phyloP scores from a whole-genome alignment of 371 early-diverging fungal species.

The Mortierella sp. region DNA sequence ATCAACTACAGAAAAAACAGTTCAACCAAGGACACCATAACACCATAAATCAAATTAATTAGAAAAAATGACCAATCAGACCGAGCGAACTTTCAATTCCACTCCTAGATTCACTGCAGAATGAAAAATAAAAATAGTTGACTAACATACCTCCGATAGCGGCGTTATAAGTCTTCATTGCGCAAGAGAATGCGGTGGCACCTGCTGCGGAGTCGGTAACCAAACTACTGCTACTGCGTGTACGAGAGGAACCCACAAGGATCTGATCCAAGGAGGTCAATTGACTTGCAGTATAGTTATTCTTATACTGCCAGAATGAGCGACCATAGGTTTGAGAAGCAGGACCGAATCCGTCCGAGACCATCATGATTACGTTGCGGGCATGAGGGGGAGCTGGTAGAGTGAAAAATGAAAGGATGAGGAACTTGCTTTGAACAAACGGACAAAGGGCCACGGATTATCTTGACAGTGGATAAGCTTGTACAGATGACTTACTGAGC shows the following conservation, averaged over 20 bases:
- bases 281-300: slow-evolving; percentile 60
- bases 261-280: slow-evolving; percentile 85
- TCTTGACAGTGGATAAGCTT: neutral
- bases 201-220: slow-evolving; percentile 98
- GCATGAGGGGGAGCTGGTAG: slow-evolving; percentile 16
- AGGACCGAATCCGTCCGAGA: slow-evolving; percentile 95
- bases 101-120: no score
- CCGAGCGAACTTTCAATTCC: neutral
- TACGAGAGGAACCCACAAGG: slow-evolving; percentile 90
- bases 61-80: neutral
- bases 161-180: slow-evolving; percentile 87
- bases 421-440: no score
- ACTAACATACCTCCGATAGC: slow-evolving; percentile 81
- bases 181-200: slow-evolving; percentile 94
- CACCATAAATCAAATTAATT: neutral
- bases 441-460: neutral
- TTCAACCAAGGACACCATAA: neutral
- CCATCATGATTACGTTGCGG: slow-evolving; percentile 92
- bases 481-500: slow-evolving; percentile 3
- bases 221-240: slow-evolving; percentile 82
- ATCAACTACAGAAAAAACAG: slow-evolving; percentile 59
- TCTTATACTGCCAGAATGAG: slow-evolving; percentile 75
- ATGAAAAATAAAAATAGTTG: neutral
- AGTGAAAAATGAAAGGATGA: neutral
- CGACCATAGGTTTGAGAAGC: slow-evolving; percentile 93